These are phyloP conservation scores for Pestalotiopsis sp. DNA, from an alignment of 2,329 filamentous ascomycete species.

Conservation along the genomic window DNA sequence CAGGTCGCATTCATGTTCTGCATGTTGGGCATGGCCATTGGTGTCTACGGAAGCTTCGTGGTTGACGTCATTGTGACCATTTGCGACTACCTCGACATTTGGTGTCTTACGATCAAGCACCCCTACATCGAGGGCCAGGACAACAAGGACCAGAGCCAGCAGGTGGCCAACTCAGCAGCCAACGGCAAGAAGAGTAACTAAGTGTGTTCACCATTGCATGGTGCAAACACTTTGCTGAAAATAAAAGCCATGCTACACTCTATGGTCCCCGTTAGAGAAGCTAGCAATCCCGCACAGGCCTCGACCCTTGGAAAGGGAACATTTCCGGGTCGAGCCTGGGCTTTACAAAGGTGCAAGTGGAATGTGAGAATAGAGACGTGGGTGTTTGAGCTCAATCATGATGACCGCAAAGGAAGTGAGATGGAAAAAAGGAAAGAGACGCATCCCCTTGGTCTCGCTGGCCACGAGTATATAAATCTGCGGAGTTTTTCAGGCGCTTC, in stretches of 20 bases:
- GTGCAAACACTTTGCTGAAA: not conserved
- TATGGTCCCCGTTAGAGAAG: not conserved
- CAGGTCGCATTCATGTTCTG: conserved; percentile 90
- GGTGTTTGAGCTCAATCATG: not conserved
- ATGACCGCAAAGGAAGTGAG: not conserved
- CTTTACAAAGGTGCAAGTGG: not conserved
- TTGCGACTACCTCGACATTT: conserved; percentile 97
- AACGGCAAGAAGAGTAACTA: conserved; percentile 6
- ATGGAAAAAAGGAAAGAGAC: not conserved
- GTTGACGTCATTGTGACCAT: conserved; percentile 97
- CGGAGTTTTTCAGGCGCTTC: not conserved
- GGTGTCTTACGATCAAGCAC: conserved; percentile 97
- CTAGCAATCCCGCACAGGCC: not conserved
- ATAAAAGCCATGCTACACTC: not conserved
- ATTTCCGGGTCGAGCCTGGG: not conserved
- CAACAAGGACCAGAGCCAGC: conserved; percentile 35
- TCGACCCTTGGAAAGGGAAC: not conserved
- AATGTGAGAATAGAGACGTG: not conserved
- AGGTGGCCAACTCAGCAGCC: not conserved
- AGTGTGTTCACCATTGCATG: not conserved
- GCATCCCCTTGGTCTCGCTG: not conserved
- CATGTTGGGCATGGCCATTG: conserved; percentile 80
- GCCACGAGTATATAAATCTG: not conserved
- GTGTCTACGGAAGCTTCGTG: conserved; percentile 96
- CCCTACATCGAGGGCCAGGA: conserved; percentile 53